Conservation (phyloP, 768 basidiomycete genomes). For the Xerocomus potaroensis region DNA sequence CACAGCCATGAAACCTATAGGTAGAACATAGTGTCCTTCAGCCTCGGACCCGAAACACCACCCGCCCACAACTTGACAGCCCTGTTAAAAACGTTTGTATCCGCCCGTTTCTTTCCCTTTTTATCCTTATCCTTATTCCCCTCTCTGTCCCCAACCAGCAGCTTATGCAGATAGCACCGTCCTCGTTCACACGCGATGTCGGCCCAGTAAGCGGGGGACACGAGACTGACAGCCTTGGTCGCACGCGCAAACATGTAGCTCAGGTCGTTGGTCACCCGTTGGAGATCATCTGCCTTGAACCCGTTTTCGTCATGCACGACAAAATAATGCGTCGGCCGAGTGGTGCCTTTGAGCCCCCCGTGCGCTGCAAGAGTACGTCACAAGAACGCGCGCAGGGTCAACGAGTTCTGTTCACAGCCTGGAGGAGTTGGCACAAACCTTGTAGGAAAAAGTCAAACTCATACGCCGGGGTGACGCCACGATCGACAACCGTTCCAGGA, state of each 20-base stretch:
- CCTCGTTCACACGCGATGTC: conserved; percentile 52
- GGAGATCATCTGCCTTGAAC: conserved; percentile 46
- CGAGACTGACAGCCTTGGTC: conserved; percentile 42
- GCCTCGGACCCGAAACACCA: conserved; percentile 44
- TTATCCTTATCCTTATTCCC: conserved; percentile 22
- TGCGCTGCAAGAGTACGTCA: conserved; percentile 30
- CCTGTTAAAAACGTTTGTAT: conserved; percentile 48
- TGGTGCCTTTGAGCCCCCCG: conserved; percentile 41
- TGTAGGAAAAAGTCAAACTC: conserved; percentile 56
- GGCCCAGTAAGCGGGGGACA: conserved; percentile 38
- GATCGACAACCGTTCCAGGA: conserved; percentile 54
- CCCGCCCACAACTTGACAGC: conserved; percentile 52
- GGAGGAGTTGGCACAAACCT: no score
- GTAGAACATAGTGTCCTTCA: conserved; percentile 75
- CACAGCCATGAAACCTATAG: conserved; percentile 32
- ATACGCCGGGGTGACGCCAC: conserved; percentile 50
- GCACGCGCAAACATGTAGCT: conserved; percentile 58
- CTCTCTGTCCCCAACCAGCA: conserved; percentile 34
- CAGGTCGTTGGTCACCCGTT: conserved; percentile 47
- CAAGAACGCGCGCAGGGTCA: neutral
- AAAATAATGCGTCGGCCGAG: conserved; percentile 51
- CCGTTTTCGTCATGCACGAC: conserved; percentile 52
- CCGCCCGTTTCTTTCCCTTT: conserved; percentile 33
- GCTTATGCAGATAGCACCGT: conserved; percentile 45
- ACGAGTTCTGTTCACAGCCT: neutral